These are phyloP conservation scores for Zygosaccharomyces rouxii DNA, from an alignment of 805 yeast species.

Conservation along the genomic window DNA sequence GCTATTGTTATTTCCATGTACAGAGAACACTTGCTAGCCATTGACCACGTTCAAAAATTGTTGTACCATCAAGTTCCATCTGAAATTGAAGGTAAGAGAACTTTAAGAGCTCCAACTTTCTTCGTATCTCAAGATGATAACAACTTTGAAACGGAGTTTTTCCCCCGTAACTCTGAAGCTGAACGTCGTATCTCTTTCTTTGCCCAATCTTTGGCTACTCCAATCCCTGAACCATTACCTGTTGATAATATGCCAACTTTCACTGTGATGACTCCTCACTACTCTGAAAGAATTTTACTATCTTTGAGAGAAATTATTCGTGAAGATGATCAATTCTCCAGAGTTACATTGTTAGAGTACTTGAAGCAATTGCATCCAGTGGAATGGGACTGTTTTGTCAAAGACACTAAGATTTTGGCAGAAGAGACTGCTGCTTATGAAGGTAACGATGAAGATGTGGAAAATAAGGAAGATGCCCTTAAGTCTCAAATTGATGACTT, in stretches of 20 bases:
- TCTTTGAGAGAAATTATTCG: slow-evolving; percentile 95
- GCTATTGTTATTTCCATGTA: slow-evolving; percentile 99
- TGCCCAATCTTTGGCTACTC: slow-evolving; percentile 98
- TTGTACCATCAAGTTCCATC: slow-evolving; percentile 98
- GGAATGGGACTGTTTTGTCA: slow-evolving; percentile 97
- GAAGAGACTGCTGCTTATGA: slow-evolving; percentile 85
- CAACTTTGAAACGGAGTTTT: slow-evolving; percentile 91
- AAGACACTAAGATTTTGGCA: slow-evolving; percentile 91
- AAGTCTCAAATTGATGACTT: slow-evolving; percentile 84
- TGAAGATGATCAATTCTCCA: slow-evolving; percentile 94
- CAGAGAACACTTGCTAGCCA: slow-evolving; percentile 96
- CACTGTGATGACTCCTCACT: slow-evolving; percentile 94
- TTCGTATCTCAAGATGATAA: slow-evolving; percentile 95
- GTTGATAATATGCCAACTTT: slow-evolving; percentile 99
- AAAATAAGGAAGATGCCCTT: slow-evolving; percentile 61
- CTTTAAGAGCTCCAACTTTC: slow-evolving; percentile 98
- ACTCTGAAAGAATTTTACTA: slow-evolving; percentile 86
- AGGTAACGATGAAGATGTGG: slow-evolving; percentile 37
- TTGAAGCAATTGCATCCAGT: slow-evolving; percentile 92
- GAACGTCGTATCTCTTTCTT: slow-evolving; percentile 99
- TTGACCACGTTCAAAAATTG: slow-evolving; percentile 96
- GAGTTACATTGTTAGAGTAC: slow-evolving; percentile 90
- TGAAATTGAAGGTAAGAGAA: slow-evolving; percentile 96
- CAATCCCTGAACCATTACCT: slow-evolving; percentile 97
- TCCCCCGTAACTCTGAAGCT: slow-evolving; percentile 96